phyloP scores from a whole-genome alignment of 2,329 filamentous ascomycete species.

The Colletotrichum spaethianum region DNA sequence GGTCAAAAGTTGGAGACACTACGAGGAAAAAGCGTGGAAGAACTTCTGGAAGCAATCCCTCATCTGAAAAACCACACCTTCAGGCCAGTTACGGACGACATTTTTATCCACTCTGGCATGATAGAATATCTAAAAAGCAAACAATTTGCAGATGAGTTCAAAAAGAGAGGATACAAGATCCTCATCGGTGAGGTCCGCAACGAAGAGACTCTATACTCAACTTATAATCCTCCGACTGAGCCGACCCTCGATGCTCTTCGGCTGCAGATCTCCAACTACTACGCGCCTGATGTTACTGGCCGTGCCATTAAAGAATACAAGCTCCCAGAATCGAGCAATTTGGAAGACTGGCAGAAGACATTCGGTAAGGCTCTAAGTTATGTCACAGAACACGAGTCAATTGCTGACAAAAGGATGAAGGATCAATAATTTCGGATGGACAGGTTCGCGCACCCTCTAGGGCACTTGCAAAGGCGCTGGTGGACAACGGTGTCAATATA shows the following conservation, averaged over 20 bases:
- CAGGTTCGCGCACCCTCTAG: slow-evolving; percentile 56
- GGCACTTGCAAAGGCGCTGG: slow-evolving; percentile 50
- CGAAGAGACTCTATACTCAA: slow-evolving; percentile 60
- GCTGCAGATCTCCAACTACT: slow-evolving; percentile 59
- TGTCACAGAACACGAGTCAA: rapidly evolving
- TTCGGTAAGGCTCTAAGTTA: slow-evolving; percentile 48
- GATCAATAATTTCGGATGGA: slow-evolving; percentile 55
- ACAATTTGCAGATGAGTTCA: slow-evolving; percentile 55
- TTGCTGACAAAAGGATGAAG: neutral
- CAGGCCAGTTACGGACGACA: slow-evolving; percentile 58
- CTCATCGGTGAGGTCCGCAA: slow-evolving; percentile 60
- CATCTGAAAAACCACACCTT: slow-evolving; percentile 61
- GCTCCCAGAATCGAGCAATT: slow-evolving; percentile 48
- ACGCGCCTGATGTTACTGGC: slow-evolving; percentile 55
- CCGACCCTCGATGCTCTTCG: slow-evolving; percentile 51
- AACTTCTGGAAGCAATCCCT: slow-evolving; percentile 53
- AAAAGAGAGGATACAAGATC: slow-evolving; percentile 50
- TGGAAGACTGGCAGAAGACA: slow-evolving; percentile 53
- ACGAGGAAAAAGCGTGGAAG: slow-evolving; percentile 48
- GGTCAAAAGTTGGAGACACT: slow-evolving; percentile 51
- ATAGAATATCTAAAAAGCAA: slow-evolving; percentile 54
- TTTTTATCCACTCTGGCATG: slow-evolving; percentile 56
- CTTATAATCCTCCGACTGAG: slow-evolving; percentile 54
- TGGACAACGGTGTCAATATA: slow-evolving; percentile 50
- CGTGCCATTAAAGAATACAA: slow-evolving; percentile 53